Evolutionary conservation across 2,329 filamentous ascomycete genomes (phyloP).

Genomic region (Apiospora saccharicola): DNA sequence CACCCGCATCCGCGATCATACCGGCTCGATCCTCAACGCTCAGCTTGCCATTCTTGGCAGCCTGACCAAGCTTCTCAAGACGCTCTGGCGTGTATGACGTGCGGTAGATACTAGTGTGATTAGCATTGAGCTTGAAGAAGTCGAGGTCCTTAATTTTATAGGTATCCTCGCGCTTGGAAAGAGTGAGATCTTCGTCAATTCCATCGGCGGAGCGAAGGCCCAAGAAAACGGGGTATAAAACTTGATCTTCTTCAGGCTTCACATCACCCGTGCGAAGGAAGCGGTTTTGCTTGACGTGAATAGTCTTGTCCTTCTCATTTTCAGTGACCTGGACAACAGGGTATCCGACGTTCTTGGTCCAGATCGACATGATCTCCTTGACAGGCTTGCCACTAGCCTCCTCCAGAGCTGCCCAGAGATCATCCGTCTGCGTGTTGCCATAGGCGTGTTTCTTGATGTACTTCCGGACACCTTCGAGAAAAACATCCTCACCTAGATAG

Average conservation of each 20-base stretch:
- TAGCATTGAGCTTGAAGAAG: conserved; percentile 97
- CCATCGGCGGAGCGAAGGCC: conserved; percentile 86
- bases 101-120: conserved; percentile 91
- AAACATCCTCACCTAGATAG: conserved; percentile 89
- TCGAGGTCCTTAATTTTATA: conserved; percentile 82
- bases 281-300: conserved; percentile 92
- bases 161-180: conserved; percentile 74
- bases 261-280: conserved; percentile 93
- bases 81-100: conserved; percentile 87
- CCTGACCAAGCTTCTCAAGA: conserved; percentile 84
- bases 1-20: conserved; percentile 93
- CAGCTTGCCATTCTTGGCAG: conserved; percentile 81
- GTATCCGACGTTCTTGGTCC: conserved; percentile 96
- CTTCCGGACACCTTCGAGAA: conserved; percentile 88
- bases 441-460: conserved; percentile 98
- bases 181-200: conserved; percentile 77
- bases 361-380: conserved; percentile 89
- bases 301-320: conserved; percentile 72
- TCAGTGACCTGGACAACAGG: conserved; percentile 89
- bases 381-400: conserved; percentile 92
- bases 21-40: conserved; percentile 91
- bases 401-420: conserved; percentile 87
- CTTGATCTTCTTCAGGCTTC: conserved; percentile 89
- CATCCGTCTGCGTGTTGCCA: conserved; percentile 88
- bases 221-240: conserved; percentile 89